Conservation (phyloP, 768 basidiomycete genomes). For the Coprinopsis strossmayeri region DNA sequence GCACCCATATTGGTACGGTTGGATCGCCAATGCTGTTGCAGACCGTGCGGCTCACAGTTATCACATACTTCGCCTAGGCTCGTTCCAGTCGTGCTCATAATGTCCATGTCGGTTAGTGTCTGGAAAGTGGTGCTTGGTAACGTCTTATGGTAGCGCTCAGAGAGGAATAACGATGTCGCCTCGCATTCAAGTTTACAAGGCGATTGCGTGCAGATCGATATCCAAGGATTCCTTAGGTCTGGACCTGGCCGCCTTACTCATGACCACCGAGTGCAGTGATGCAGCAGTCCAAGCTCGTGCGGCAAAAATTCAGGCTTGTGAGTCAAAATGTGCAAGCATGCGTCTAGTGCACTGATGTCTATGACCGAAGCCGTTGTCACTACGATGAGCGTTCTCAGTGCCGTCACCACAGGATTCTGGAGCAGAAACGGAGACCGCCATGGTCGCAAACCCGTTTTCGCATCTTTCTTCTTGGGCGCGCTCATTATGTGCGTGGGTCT, state of each 20-base stretch:
- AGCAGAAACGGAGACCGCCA: constrained; percentile 69
- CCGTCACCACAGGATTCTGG: constrained; percentile 85
- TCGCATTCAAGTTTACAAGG: constrained; percentile 74
- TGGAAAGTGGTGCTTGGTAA: not conserved
- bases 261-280: constrained; percentile 25
- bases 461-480: constrained; percentile 59
- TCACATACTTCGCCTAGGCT: constrained; percentile 44
- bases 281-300: constrained; percentile 63
- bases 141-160: constrained; percentile 34
- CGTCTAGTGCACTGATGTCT: too few relatives aligned
- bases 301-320: constrained; percentile 64
- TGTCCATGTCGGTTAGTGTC: constrained; percentile 57
- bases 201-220: constrained; percentile 62
- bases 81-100: constrained; percentile 60
- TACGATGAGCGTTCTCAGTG: constrained; percentile 71
- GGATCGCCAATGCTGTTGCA: too few relatives aligned
- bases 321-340: too few relatives aligned
- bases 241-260: constrained; percentile 13
- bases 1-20: constrained; percentile 41
- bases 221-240: constrained; percentile 17
- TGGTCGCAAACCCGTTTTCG: constrained; percentile 73
- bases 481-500: constrained; percentile 54
- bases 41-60: too few relatives aligned
- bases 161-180: constrained; percentile 77
- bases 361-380: constrained; percentile 60